phyloP scores from a whole-genome alignment of 1,284 basidiomycete genomes.

The Rhodotorula sp. region DNA sequence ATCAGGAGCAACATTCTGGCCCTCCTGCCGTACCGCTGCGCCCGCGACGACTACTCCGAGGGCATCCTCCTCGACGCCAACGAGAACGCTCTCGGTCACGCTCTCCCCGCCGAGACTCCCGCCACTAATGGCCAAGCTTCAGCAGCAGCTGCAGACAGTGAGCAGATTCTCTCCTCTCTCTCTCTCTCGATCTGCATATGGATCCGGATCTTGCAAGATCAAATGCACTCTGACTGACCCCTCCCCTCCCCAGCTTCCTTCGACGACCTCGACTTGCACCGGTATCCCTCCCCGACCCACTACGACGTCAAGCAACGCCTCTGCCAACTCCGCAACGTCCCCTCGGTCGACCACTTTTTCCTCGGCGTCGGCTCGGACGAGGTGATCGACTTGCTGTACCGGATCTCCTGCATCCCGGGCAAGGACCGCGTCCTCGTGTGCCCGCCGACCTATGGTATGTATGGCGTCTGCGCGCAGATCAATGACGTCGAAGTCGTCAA shows the following conservation, averaged over 20 bases:
- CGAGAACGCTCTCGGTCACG: slow-evolving; percentile 90
- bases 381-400: slow-evolving; percentile 90
- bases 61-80: slow-evolving; percentile 93
- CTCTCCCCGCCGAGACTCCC: slow-evolving; percentile 57
- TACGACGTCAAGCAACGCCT: slow-evolving; percentile 75
- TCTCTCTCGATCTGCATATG: background rate
- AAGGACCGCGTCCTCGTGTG: slow-evolving; percentile 58
- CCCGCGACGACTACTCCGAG: slow-evolving; percentile 86
- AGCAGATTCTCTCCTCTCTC: background rate
- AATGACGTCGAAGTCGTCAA: slow-evolving; percentile 87
- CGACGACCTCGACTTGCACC: slow-evolving; percentile 61
- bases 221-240: too few species aligned
- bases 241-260: slow-evolving; percentile 26
- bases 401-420: slow-evolving; percentile 80
- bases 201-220: too few species aligned
- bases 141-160: slow-evolving; percentile 17
- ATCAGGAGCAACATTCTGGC: slow-evolving; percentile 92
- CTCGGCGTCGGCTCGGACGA: slow-evolving; percentile 97
- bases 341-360: slow-evolving; percentile 67
- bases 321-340: slow-evolving; percentile 67
- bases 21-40: slow-evolving; percentile 90
- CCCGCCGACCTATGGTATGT: slow-evolving; percentile 99
- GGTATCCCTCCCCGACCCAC: slow-evolving; percentile 84
- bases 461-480: slow-evolving; percentile 87
- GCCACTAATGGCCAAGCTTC: background rate